Evolutionary conservation across 2,329 filamentous ascomycete species (phyloP), one percentile per base, ranked within the genome.

Genomic region (Venturiaceae sp.): DNA sequence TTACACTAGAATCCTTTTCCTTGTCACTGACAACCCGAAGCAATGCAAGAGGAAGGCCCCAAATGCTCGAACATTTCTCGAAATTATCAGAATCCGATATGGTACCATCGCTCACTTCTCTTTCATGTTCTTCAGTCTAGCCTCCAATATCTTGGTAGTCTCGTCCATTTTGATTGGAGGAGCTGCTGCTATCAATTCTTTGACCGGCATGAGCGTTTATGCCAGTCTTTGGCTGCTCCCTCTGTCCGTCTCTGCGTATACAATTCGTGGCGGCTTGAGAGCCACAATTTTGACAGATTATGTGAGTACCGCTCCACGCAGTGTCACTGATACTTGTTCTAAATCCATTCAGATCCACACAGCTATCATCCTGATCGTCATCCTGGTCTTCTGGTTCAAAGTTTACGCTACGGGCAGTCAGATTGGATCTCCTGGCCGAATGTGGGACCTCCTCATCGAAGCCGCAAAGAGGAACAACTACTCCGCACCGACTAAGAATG

Each of bases 401-500:
- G 61, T 62, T 14, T 66, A 65, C 50, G 60, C 64, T 1, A 57
- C 55, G 28, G 60, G 58, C 41, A 53, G 60, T 26, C 44, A 64
- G 47, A 46, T 66, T 3, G 66, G 66, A 3, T 63, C 60, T n/a
- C 63, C 66, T 4, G 62, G 57, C 19, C 44, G 58, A 19, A 57
- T 69, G 52, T 69, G 61, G 53, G 66, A 68, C 6, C 61, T 67
- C n/a, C 63, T 68, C 9, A 53, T 52, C 9, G 60, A 61, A 41
- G 72, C 72, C 16, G 69, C 68, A 0, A 61, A 64, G 16, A 65
- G 66, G 14, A 66, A 71, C n/a, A 66, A 75, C 59, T 95, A 1
- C 80, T 82, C 0, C 90, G 91, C 8, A 96, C 96, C 69, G 80
- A 84, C 0, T 81, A 62, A 69, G 3, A 65, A 72, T n/a, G 67